phyloP scores from a whole-genome alignment of 2,329 filamentous ascomycete species.

The Biscogniauxia marginata region DNA sequence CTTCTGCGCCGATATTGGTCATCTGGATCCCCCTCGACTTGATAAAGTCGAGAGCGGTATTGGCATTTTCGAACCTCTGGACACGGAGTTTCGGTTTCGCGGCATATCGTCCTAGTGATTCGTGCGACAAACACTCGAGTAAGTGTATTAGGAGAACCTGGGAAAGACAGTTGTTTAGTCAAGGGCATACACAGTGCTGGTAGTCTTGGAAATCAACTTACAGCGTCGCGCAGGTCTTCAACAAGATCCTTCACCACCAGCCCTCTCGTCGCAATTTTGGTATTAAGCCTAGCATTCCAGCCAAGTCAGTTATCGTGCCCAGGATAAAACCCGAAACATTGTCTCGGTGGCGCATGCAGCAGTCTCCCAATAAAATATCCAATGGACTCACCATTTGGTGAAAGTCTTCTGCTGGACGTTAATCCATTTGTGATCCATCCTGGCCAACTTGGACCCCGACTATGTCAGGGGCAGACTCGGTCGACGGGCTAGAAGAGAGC shows the following conservation, averaged over 20 bases:
- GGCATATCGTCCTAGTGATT: constrained; percentile 94
- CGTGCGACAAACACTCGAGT: constrained; percentile 90
- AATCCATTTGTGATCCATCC: constrained; percentile 69
- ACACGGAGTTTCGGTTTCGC: constrained; percentile 94
- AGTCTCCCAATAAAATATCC: background rate
- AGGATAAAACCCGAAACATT: constrained; percentile 11
- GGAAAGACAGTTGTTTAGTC: background rate
- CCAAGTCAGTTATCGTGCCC: constrained; percentile 16
- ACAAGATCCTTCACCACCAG: constrained; percentile 86
- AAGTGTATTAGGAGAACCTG: constrained; percentile 95
- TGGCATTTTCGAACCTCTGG: constrained; percentile 97
- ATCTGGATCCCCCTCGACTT: constrained; percentile 89
- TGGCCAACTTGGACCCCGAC: constrained; percentile 42
- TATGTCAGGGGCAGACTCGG: constrained; percentile 49
- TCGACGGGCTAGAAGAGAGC: constrained; percentile 41
- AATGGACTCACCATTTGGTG: constrained; percentile 77
- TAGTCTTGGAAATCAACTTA: constrained; percentile 49
- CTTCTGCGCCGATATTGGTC: constrained; percentile 97
- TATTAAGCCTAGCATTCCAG: constrained; percentile 73
- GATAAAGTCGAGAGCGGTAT: constrained; percentile 91
- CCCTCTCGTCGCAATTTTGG: constrained; percentile 78
- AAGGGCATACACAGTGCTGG: background rate
- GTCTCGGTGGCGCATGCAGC: constrained; percentile 10
- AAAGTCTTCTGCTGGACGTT: constrained; percentile 98
- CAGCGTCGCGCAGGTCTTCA: constrained; percentile 87